A percentile compares a stretch with the other conserved stretches of the same genome.
These are phyloP conservation scores for Gracilaria gracilis DNA, from an alignment of 23 red algal species.

Conservation along the genomic window DNA sequence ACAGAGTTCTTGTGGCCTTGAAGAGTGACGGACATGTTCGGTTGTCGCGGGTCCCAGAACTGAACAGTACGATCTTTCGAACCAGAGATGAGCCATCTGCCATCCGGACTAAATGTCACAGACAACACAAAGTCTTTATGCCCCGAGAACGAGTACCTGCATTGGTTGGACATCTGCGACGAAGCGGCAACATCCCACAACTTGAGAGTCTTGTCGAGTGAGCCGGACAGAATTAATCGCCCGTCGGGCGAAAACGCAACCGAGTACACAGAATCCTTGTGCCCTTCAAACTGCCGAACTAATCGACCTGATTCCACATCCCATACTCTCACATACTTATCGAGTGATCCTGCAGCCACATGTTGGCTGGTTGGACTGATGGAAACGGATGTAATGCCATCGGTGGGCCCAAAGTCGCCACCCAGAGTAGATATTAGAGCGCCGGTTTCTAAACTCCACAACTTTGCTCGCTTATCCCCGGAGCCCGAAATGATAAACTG, in stretches of 20 bases:
- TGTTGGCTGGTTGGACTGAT: conserved; percentile 80
- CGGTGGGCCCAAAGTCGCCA: conserved; percentile 64
- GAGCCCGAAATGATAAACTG: conserved; percentile 89
- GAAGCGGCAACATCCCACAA: conserved; percentile 86
- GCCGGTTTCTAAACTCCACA: conserved; percentile 91
- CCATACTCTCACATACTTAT: conserved; percentile 93
- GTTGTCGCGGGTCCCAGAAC: conserved; percentile 92
- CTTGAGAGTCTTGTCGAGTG: conserved; percentile 93
- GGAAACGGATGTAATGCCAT: conserved; percentile 95
- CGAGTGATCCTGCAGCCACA: conserved; percentile 90
- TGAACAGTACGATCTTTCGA: conserved; percentile 91
- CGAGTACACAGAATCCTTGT: conserved; percentile 94
- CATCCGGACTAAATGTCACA: conserved; percentile 85
- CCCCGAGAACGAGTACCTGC: conserved; percentile 75
- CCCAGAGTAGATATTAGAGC: conserved; percentile 77
- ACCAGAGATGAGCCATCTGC: conserved; percentile 84
- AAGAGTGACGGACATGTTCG: conserved; percentile 74
- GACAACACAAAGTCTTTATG: conserved; percentile 96
- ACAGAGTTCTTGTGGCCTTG: conserved; percentile 96
- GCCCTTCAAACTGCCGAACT: conserved; percentile 80
- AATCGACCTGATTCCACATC: conserved; percentile 81
- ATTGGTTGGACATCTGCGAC: conserved; percentile 47
- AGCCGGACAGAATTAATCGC: conserved; percentile 81
- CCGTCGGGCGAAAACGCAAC: conserved; percentile 96
- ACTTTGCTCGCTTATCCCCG: conserved; percentile 85